phyloP scores from a whole-genome alignment of 2,329 filamentous ascomycete genomes.

The Aschersonia sp. region DNA sequence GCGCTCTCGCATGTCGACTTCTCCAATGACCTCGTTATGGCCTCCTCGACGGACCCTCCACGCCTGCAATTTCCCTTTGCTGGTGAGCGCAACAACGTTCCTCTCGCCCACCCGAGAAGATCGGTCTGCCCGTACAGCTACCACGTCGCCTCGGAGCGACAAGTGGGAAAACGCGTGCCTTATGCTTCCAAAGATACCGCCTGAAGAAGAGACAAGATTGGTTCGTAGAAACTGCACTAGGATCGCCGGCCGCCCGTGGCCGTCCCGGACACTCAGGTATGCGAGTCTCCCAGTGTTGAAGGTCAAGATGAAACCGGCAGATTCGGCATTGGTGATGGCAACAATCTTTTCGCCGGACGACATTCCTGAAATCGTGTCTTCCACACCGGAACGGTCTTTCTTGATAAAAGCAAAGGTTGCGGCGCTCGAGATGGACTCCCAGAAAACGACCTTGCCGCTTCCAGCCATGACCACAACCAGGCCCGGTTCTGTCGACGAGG shows the following conservation, averaged over 20 bases:
- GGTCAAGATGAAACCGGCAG: constrained; percentile 70
- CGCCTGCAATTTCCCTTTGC: constrained; percentile 61
- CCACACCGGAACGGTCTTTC: constrained; percentile 67
- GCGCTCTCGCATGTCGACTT: constrained; percentile 53
- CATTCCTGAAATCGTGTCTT: constrained; percentile 59
- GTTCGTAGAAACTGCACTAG: constrained; percentile 62
- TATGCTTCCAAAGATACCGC: constrained; percentile 69
- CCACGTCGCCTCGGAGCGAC: constrained; percentile 61
- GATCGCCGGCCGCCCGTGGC: constrained; percentile 72
- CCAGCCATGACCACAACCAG: constrained; percentile 74
- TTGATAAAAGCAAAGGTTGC: constrained; percentile 72
- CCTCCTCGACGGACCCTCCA: constrained; percentile 88
- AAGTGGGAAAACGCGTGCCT: constrained; percentile 60
- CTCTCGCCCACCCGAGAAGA: constrained; percentile 66
- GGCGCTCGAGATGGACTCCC: constrained; percentile 87
- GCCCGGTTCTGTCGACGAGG: constrained; percentile 67
- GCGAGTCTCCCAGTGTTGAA: constrained; percentile 78
- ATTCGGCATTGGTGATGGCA: constrained; percentile 69
- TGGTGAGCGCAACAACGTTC: constrained; percentile 66
- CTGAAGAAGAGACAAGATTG: constrained; percentile 36
- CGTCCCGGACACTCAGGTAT: constrained; percentile 73
- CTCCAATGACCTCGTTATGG: constrained; percentile 59
- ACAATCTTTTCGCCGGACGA: constrained; percentile 65
- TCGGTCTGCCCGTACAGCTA: constrained; percentile 61
- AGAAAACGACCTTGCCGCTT: constrained; percentile 78